Base-by-base conservation (phyloP, 1,284 basidiomycete species). In the Golubevia pallescens region DNA sequence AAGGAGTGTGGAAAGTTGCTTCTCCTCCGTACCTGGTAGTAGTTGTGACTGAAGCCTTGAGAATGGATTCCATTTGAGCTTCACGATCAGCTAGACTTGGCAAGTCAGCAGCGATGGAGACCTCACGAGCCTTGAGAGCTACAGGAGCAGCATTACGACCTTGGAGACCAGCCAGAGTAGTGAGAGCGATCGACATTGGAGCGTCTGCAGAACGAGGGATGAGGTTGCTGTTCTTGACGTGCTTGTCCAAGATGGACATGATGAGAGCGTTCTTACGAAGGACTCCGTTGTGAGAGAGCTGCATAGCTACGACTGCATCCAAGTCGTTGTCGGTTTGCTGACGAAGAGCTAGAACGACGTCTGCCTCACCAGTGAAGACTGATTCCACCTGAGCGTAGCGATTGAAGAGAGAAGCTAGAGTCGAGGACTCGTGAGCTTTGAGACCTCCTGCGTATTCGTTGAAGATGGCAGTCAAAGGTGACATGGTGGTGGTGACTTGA, bases 21-120 rank as follows among this genome's bases (percentile, higher is more conserved):
- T 97, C 94, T 71, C 94, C 95, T 79, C 98, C 98, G 82, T 92
- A 92, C 10, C 34, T 38, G 55, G 67, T 67, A 78, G 90, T 92
- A 66, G 91, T 92, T 32, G 91, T 91, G 63, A 97, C 92, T 0
- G 96, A 93, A 52, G 92, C 89, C 86, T 93, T 94, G 63, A 99
- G 89, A 65, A 99, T 93, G 32, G 90, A 88, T 88, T 97, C 95
- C 92, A 99, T 96, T 87, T 99, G 97, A 24, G 90, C 88, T 62
- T 91, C 88, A 70, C 97, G 93, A 86, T 99, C 97, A 81, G 96
- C 94, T 83, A 95, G 95, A 48, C 94, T 97, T 14, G 97, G 97
- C 90, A 99, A 92, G 86, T 96, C 93, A 61, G 94, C 94, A 38
- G 93, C 90, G 78, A 99, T 97, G 69, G 97, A 90, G 8, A 98